phyloP scores from a whole-genome alignment of 2,329 filamentous ascomycete species.

The Exserohilum turcica region DNA sequence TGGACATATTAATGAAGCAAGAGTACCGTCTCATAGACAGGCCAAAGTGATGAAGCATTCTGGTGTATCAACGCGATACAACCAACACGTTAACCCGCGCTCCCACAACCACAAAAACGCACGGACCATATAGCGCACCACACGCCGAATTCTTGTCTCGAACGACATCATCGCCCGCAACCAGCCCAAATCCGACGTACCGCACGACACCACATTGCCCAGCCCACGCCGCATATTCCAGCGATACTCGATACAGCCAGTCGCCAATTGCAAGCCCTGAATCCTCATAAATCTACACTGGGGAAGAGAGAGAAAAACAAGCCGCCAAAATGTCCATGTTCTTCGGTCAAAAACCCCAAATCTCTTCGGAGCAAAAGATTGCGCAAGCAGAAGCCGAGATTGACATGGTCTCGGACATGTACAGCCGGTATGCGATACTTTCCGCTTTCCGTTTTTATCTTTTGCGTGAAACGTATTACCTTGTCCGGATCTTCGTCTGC shows the following conservation, averaged over 20 bases:
- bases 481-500: too few relatives aligned
- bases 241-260: background rate
- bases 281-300: background rate
- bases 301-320: background rate
- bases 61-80: too few relatives aligned
- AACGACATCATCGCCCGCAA: constrained; percentile 2
- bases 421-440: constrained; percentile 75
- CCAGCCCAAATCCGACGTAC: background rate
- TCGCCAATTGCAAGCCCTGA: background rate
- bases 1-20: too few relatives aligned
- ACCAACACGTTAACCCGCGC: background rate
- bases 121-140: background rate
- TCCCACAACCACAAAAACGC: background rate
- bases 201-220: background rate
- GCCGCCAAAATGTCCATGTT: constrained; percentile 44
- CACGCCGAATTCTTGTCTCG: background rate
- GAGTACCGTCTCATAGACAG: too few relatives aligned
- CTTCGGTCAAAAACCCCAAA: constrained; percentile 73
- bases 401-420: constrained; percentile 97
- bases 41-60: too few relatives aligned
- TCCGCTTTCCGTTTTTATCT: too few relatives aligned
- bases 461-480: too few relatives aligned
- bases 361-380: constrained; percentile 96
- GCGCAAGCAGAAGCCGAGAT: constrained; percentile 95
- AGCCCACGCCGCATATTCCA: background rate